Base-by-base conservation (phyloP, 345 rosid species). In the Populus euphratica region DNA sequence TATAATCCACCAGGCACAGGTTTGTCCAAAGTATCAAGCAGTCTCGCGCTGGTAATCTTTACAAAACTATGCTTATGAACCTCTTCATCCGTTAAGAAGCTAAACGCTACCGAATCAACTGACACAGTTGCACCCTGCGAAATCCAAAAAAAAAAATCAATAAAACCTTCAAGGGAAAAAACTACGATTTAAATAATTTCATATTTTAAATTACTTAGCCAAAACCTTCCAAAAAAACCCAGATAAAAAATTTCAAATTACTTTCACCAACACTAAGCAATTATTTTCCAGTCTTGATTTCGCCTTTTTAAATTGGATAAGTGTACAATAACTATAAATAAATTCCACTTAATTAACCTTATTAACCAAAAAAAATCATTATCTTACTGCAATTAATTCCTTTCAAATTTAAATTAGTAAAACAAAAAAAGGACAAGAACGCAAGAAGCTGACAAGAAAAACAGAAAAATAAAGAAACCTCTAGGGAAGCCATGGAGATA, bases 1-100 rank as follows among this genome's bases (percentile, higher is more conserved):
- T 89, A 89, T 41, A 91, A 86, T 49, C 94, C 94, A 39, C 88
- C 87, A 74, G 88, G 81, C 3, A 80, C 72, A 65, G 92, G 94
- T 69, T 73, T 76, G 7, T 67, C 88, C 70, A 86, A 70, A 66
- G 61, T 62, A 72, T 88, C 89, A 66, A 86, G 85, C 76, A 89
- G 79, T 8, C 78, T 25, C 0, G 89, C 80, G 43, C 65, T 87
- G 10, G 88, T 86, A 61, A 89, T 77, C 84, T 83, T 84, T 11
- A 86, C 75, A 70, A 86, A 76, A 76, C 91, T 91, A 52, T 84
- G 89, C 62, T 82, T 79, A 43, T 80, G 85, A 54, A 91, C 90
- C 86, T 88, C 94, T 76, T 86, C 76, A 16, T 84, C 80, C 8
- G 88, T 85, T 85, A 89, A 82, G 80, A 89, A 85, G 76, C 89